Percentiles rank a stretch among this genome's conserved stretches.
These are phyloP conservation scores for Clitoria ternatea DNA, from an alignment of 306 rosid genomes.

Conservation along the genomic window DNA sequence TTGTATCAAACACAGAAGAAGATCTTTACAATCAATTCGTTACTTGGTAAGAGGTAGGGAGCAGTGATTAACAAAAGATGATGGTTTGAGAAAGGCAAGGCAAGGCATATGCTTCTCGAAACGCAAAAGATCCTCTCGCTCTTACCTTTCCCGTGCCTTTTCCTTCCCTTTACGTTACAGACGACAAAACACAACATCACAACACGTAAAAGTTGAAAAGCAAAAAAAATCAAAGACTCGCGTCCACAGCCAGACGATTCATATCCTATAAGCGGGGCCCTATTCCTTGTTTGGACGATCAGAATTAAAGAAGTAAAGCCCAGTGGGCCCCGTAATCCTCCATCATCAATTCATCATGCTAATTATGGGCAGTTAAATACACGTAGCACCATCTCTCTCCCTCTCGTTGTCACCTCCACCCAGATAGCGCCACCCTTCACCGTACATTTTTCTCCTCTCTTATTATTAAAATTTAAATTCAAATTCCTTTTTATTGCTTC, in stretches of 20 bases:
- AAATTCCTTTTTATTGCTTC: not conserved
- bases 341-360: slow-evolving; percentile 13
- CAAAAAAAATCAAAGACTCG: not conserved
- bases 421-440: slow-evolving; percentile 35
- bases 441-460: not conserved
- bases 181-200: not conserved
- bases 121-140: slow-evolving; percentile 24
- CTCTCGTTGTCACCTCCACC: not conserved
- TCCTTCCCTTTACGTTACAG: not conserved
- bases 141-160: not conserved
- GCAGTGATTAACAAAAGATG: too few relatives aligned
- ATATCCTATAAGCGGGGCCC: slow-evolving; percentile 18
- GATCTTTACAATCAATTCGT: too few relatives aligned
- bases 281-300: slow-evolving; percentile 19
- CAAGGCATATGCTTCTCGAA: not conserved
- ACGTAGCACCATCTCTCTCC: slow-evolving; percentile 18
- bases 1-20: too few relatives aligned
- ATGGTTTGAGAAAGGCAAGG: not conserved
- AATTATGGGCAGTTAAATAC: not conserved
- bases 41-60: too few relatives aligned
- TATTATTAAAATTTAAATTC: not conserved
- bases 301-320: not conserved
- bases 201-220: not conserved
- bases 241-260: slow-evolving; percentile 22
- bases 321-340: slow-evolving; percentile 16